Evolutionary conservation across 2,329 filamentous ascomycete genomes (phyloP), one percentile per base, ranked within the genome.

Genomic region (Cercospora zeae-maydis): DNA sequence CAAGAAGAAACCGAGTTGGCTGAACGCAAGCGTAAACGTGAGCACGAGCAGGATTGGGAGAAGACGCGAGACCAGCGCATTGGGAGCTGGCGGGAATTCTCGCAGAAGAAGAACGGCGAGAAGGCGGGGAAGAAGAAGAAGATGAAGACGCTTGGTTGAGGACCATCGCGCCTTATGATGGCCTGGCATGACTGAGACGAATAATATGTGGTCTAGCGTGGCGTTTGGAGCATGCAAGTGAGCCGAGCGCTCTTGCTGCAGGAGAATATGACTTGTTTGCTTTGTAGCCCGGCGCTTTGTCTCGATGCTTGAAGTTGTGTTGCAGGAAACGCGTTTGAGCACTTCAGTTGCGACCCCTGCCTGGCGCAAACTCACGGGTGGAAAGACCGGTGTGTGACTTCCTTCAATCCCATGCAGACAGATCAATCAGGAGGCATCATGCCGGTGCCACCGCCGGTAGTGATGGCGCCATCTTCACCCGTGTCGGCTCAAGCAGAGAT

Each of bases 21-120:
- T 36, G 80, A 80, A 71, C 72, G 79, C 61, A 82, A 82, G 76
- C 69, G 80, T 62, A 82, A 82, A 84, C 84, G 95, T 64, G 92
- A 98, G 74, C 91, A 95, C 76, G 92, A 98, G 69, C 87, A 95
- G 79, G 90, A 93, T 66, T 99, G 95, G 95, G 95, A 99, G 81
- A 88, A 91, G 73, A 96, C 90, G 27, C 82, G 95, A 52, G 95
- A 99, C 64, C 85, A 92, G 78, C 85, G 95, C 68, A 98, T 99
- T 77, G 91, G 88, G 68, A 96, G 90, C 76, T 99, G 95, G 95
- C 86, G 95, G 62, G 86, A 92, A 68, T 99, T 96, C 73, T 88
- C 95, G 76, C 95, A 96, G 79, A 77, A 76, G 61, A 66, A 70
- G 68, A 75, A 66, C 7, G 62, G 49, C 27, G 65, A 70, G 58